phyloP scores from a whole-genome alignment of 108 stramenopile genomes.

The Cyclotella sp. region DNA sequence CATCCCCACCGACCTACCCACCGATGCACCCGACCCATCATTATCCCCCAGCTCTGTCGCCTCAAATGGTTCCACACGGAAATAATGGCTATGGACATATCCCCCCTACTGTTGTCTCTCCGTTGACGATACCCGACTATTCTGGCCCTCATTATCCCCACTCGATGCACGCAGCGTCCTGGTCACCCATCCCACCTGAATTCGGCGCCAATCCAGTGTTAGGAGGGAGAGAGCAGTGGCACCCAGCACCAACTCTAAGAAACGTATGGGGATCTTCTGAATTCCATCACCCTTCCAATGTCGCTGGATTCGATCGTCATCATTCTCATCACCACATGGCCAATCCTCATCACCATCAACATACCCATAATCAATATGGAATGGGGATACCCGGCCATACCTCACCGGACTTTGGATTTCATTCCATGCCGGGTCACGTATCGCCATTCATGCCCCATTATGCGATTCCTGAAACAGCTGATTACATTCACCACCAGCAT shows the following conservation, averaged over 20 bases:
- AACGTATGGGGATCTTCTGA: background rate
- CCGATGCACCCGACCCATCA: slow-evolving; percentile 16
- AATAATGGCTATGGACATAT: slow-evolving; percentile 5
- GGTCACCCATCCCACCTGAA: slow-evolving; percentile 25
- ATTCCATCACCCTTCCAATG: slow-evolving; percentile 1
- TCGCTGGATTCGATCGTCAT: slow-evolving; percentile 11
- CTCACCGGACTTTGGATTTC: slow-evolving; percentile 34
- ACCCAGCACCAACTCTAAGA: slow-evolving; percentile 10
- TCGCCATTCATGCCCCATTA: slow-evolving; percentile 36
- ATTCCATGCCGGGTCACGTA: slow-evolving; percentile 21
- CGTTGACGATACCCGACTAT: slow-evolving; percentile 30
- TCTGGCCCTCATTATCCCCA: slow-evolving; percentile 1
- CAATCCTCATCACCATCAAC: slow-evolving; percentile 14
- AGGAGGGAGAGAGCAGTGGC: slow-evolving; percentile 14
- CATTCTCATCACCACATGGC: slow-evolving; percentile 19
- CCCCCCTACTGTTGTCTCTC: slow-evolving; percentile 29
- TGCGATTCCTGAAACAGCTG: slow-evolving; percentile 1
- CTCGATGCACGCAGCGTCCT: slow-evolving; percentile 16
- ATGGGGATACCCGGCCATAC: slow-evolving; percentile 27
- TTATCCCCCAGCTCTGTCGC: slow-evolving; percentile 11
- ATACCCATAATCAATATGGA: slow-evolving; percentile 7
- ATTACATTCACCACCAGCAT: background rate
- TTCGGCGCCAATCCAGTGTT: slow-evolving; percentile 4
- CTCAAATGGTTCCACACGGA: slow-evolving; percentile 16
- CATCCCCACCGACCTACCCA: background rate